phyloP scores from a whole-genome alignment of 2,329 filamentous ascomycete species.

The Stagonosporopsis vannaccii region DNA sequence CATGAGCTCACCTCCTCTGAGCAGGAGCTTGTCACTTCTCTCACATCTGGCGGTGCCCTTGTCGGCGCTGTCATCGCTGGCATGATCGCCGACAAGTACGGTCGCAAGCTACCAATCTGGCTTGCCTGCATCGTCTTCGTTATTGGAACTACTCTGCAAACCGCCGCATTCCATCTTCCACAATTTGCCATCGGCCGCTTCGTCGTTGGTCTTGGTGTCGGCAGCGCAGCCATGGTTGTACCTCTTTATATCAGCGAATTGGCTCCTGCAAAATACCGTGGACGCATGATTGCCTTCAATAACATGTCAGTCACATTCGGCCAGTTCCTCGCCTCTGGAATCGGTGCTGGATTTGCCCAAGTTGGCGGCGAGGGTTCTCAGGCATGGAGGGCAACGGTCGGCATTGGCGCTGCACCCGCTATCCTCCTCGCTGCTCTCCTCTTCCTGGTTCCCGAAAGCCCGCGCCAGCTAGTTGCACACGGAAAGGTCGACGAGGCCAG shows the following conservation, averaged over 20 bases:
- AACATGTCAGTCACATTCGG: slow-evolving; percentile 43
- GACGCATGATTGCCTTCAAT: slow-evolving; percentile 40
- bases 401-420: slow-evolving; percentile 47
- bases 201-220: slow-evolving; percentile 42
- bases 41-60: slow-evolving; percentile 49
- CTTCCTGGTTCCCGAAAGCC: slow-evolving; percentile 47
- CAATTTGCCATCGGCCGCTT: slow-evolving; percentile 42
- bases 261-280: slow-evolving; percentile 44
- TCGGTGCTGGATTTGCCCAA: slow-evolving; percentile 46
- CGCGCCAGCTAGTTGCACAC: slow-evolving; percentile 49
- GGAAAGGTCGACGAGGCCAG: slow-evolving; percentile 43
- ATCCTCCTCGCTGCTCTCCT: slow-evolving; percentile 46
- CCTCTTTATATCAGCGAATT: slow-evolving; percentile 42
- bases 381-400: slow-evolving; percentile 49
- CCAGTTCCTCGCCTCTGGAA: slow-evolving; percentile 42
- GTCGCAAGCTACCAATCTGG: slow-evolving; percentile 43
- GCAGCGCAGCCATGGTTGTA: slow-evolving; percentile 42
- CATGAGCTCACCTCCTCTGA: slow-evolving; percentile 41
- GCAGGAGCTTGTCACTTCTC: slow-evolving; percentile 50
- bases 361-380: slow-evolving; percentile 40
- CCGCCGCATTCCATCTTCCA: slow-evolving; percentile 33
- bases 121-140: slow-evolving; percentile 39
- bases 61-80: slow-evolving; percentile 49
- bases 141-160: slow-evolving; percentile 40
- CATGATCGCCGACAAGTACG: slow-evolving; percentile 45